A percentile compares a stretch with the other conserved stretches of the same genome.
Evolutionary conservation across 257 asterid species (phyloP).

Genomic region (Gardenia jasminoides): DNA sequence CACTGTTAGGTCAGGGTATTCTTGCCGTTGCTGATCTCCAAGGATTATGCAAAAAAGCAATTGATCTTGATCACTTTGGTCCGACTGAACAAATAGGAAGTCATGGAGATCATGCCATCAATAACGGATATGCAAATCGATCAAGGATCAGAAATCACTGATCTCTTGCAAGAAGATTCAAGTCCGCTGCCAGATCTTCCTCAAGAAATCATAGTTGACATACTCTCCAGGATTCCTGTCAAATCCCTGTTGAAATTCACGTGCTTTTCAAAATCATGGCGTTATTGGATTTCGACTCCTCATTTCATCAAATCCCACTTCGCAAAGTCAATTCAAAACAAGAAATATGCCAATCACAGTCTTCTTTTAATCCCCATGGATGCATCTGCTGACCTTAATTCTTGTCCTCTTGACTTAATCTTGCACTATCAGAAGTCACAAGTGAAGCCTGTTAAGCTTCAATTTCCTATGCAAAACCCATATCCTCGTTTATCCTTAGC

Average conservation of each 20-base stretch:
- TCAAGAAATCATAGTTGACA: not conserved
- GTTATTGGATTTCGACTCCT: not conserved
- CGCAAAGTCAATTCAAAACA: not conserved
- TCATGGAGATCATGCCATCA: too few relatives aligned
- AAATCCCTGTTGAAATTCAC: not conserved
- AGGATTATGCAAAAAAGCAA: too few relatives aligned
- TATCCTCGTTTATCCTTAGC: not conserved
- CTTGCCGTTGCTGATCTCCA: too few relatives aligned
- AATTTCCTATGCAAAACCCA: not conserved
- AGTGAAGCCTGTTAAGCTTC: not conserved
- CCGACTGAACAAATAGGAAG: too few relatives aligned
- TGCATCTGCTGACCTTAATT: not conserved
- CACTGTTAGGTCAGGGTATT: too few relatives aligned
- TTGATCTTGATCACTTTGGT: too few relatives aligned
- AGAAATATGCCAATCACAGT: not conserved
- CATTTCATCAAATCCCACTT: not conserved
- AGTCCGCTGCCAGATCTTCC: not conserved
- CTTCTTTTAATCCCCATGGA: not conserved
- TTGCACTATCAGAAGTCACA: not conserved
- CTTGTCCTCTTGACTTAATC: not conserved
- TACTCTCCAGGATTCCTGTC: not conserved
- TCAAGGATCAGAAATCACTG: too few relatives aligned
- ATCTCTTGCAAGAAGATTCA: not conserved
- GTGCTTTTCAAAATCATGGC: not conserved
- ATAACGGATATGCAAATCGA: too few relatives aligned